Base-by-base conservation (phyloP, 352 stramenopile genomes). In the Globisporangium paddicum region DNA sequence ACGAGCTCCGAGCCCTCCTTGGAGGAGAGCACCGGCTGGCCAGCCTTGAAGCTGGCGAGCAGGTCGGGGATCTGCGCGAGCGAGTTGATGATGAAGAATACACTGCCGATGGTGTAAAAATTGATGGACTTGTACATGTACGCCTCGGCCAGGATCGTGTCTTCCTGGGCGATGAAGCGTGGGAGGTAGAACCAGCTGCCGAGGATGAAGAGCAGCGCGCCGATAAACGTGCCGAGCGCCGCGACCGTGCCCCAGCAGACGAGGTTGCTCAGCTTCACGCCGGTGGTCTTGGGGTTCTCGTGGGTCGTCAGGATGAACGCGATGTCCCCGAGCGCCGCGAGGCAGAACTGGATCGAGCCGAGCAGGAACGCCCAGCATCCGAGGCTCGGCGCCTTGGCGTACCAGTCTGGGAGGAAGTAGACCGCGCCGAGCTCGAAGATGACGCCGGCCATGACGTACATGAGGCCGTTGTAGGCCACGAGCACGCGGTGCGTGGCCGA, bases 151-250 rank as follows among this genome's bases (percentile, higher is more conserved):
- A 64, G 34, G 14, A 62, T 62, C 3, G 72, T 57, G 58, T 89
- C 79, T 25, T 88, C 71, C 38, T 65, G 66, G 19, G 77, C 77
- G 40, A 91, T 88, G 60, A 84, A 93, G 47, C 67, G 64, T 53
- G 84, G 84, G 6, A 93, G 79, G 73, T 91, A 93, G 75, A 77
- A 93, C 66, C 72, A 91, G 63, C 76, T 89, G 37, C 84, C 84
- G 40, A 90, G 62, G 57, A 89, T 89, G 71, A 93, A 93, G 23
- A 84, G 66, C 34, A 89, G 44, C 9, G 79, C 79, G 26, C 84
- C 84, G 46, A 79, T 51, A 54, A 90, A 86, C 62, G 77, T 89
- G 55, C 76, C 75, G 23, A 82, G 47, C 2, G 72, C 69, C 0
- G 75, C 69, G 34, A 79, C 42, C 16, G 69, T 75, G 56, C 64